Base-by-base conservation (phyloP, 176 grass and related monocot genomes). In the Rhynchospora pubera region DNA sequence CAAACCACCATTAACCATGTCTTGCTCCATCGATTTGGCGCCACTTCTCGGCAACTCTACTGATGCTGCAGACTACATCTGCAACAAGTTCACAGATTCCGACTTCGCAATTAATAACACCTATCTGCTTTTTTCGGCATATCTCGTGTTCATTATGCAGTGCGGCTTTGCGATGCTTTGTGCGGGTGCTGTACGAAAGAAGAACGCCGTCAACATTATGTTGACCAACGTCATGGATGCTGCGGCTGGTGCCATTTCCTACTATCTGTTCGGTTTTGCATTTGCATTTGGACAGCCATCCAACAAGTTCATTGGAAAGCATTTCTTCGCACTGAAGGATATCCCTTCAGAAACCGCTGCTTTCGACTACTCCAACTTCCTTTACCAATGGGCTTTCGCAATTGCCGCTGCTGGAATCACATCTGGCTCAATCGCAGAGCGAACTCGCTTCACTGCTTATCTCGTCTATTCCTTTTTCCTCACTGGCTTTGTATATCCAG, bases 131-230 rank as follows among this genome's bases (percentile, higher is more conserved):
- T 87, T 87, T 70, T 87, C 85, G 7, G 24, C 85, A 23, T 87
- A 87, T 39, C 80, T 87, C 45, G 85, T 87, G 44, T 87, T 87
- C 44, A 14, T 47, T 7, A 87, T 87, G 85, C 85, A 87, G 34
- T 70, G 76, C 12, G 85, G 85, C 1, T 87, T 87, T 69, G 85
- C 85, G 42, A 87, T 87, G 85, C 85, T 87, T 9, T 87, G 85
- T 55, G 80, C 85, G 1, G 85, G 85, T 3, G 73, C 85, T 0
- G 85, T 87, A 7, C 85, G 71, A 5, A 58, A 44, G 53, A 87
- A 87, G 70, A 87, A 83, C 45, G 65, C 85, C 30, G 77, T 87
- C 71, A 87, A 87, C 85, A 87, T 87, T 63, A 87, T 87, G 85
- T 52, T 87, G 59, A 83, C 80, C 23, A 87, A 87, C 79, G 80